Percentiles rank a stretch among this genome's conserved stretches.
phyloP scores from a whole-genome alignment of 225 moss, liverwort and hornwort genomes.

The Rhytidiadelphus loreus region DNA sequence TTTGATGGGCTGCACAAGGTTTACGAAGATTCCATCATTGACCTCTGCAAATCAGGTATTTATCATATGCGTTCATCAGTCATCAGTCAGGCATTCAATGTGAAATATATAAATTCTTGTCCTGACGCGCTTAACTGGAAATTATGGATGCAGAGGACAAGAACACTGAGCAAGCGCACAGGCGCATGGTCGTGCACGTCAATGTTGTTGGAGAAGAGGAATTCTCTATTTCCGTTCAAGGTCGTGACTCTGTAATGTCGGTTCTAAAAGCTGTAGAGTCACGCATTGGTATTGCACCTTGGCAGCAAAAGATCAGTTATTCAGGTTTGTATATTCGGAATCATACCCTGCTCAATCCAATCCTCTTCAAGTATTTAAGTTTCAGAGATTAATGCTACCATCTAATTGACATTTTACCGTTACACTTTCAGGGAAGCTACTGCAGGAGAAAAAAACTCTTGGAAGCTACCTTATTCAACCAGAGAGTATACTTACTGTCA shows the following conservation, averaged over 20 bases:
- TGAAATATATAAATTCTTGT: background rate
- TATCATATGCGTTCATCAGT: background rate
- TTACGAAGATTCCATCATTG: slow-evolving; percentile 71
- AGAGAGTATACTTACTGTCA: slow-evolving; percentile 63
- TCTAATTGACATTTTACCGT: background rate
- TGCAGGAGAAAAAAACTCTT: slow-evolving; percentile 73
- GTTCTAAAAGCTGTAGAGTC: slow-evolving; percentile 62
- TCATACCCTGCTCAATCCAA: background rate
- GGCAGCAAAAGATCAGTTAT: slow-evolving; percentile 76
- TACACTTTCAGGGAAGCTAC: slow-evolving; percentile 44
- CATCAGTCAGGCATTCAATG: background rate
- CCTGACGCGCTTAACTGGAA: background rate
- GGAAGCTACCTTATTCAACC: slow-evolving; percentile 74
- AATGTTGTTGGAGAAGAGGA: slow-evolving; percentile 82
- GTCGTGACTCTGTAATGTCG: slow-evolving; percentile 65
- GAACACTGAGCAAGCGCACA: slow-evolving; percentile 71
- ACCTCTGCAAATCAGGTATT: slow-evolving; percentile 88
- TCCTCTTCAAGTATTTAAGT: background rate
- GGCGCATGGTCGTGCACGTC: slow-evolving; percentile 75
- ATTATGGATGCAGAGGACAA: slow-evolving; percentile 50
- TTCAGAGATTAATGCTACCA: background rate
- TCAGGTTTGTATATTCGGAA: slow-evolving; percentile 32
- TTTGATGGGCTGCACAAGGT: slow-evolving; percentile 66
- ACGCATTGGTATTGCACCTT: slow-evolving; percentile 60
- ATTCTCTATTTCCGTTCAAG: slow-evolving; percentile 76